Evolutionary conservation across 2,329 filamentous ascomycete genomes (phyloP), one percentile per base, ranked within the genome.

Genomic region (Purpureocillium takamizusanense): DNA sequence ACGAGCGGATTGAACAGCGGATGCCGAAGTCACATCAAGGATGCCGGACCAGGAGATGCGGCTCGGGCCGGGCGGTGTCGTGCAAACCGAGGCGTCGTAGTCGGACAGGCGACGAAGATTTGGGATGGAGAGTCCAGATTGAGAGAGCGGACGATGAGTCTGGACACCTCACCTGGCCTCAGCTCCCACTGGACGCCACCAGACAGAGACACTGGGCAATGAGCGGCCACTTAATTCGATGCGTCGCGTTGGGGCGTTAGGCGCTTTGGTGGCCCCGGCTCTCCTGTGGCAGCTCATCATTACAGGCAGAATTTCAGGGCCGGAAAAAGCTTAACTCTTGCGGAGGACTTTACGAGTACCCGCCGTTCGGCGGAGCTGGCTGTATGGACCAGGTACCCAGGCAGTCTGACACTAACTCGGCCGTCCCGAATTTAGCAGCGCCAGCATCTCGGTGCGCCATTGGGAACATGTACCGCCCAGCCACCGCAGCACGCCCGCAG

Each of bases 261-360:
- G 21, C 21, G 21, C 6, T 25, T 25, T 10, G 10, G 21, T 10
- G 21, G 21, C 21, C 21, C 21, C 21, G 10, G 10, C 5, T 10
- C 6, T 10, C 21, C 21, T 25, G 21, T 25, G 21, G 21, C 6
- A 25, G 21, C 21, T 10, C 21, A 10, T 10, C 21, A 25, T 25
- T 25, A 25, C 21, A 25, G 21, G 21, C 21, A 25, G 21, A 25
- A 25, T 25, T 25, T 25, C 21, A 25, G 21, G 21, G 21, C 21
- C 21, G 21, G 23, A 39, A 36, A 40, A 44, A 42, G 37, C 35
- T 36, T 39, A 39, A 38, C 33, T 18, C 25, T 40, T 40, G 37
- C 21, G 14, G 11, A 16, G 18, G 42, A 44, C 42, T 25, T 25
- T 5, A 10, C 21, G 21, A n/a, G 21, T 25, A 25, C 21, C 21